Evolutionary conservation across 163 green algal genomes (phyloP), one percentile per base, ranked within the genome.

Genomic region (Prototheca cutis): DNA sequence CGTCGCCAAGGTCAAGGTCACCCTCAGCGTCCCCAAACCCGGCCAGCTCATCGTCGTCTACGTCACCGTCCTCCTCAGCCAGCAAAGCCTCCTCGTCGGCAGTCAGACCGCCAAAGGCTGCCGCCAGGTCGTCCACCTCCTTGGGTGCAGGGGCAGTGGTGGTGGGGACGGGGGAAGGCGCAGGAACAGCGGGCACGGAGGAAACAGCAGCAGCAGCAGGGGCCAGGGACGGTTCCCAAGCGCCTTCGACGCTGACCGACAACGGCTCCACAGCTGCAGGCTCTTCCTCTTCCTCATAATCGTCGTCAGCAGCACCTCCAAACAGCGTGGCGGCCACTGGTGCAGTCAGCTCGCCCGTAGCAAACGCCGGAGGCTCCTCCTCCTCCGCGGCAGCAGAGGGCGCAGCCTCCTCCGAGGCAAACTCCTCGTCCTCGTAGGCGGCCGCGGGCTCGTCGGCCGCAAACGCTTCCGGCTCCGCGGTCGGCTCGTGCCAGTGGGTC

Each of bases 81-180:
- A 69, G 36, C 54, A 78, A 36, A 24, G 54, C 60, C 47, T 80
- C 73, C 62, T 75, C 65, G 29, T 78, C 69, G 27, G 40, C 34
- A 2, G 63, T 73, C 40, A 70, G 49, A 30, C 49, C 58, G 31
- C 30, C 34, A 30, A 30, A 45, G 4, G 24, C 53, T 7, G 61
- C 59, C 23, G 51, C 53, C 34, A 48, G 25, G 2, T 33, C 49
- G 23, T 56, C 49, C 10, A 59, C 63, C 60, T 28, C 57, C 24
- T 49, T 57, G 15, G 1, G 47, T 32, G 23, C 15, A 25, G 19
- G 25, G 24, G n/a, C n/a, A n/a, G n/a, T n/a, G n/a, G n/a, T n/a
- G n/a, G n/a, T n/a, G n/a, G n/a, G n/a, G n/a, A n/a, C n/a, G n/a
- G n/a, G n/a, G n/a, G n/a, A n/a, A n/a, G n/a, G n/a, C n/a, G n/a